Conservation (phyloP, 2,329 filamentous ascomycete species). For the Epichloe sp. region DNA sequence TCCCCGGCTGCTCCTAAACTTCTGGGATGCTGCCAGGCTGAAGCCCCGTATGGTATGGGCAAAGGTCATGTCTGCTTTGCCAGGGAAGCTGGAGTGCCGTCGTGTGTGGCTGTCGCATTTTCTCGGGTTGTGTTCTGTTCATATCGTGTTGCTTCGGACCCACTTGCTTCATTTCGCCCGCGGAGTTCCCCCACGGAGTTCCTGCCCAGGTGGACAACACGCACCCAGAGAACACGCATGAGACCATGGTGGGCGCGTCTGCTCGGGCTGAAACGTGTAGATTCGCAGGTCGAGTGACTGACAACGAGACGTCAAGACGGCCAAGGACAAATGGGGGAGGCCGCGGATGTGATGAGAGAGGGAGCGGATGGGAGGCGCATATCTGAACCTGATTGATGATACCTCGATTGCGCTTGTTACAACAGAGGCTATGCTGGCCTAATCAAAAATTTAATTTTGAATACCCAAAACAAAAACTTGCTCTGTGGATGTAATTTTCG, state of each 20-base stretch:
- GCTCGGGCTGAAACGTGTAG: not conserved
- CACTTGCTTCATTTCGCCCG: not conserved
- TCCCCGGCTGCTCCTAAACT: conserved; percentile 4
- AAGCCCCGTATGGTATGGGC: not conserved
- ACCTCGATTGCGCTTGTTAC: conserved; percentile 14
- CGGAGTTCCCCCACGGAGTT: not conserved
- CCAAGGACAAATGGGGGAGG: not conserved
- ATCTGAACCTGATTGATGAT: conserved; percentile 16
- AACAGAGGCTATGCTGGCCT: conserved; percentile 5
- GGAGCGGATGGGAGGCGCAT: conserved; percentile 9
- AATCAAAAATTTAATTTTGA: conserved; percentile 10
- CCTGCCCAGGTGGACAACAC: not conserved
- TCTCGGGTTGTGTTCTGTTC: not conserved
- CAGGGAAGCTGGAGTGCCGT: not conserved
- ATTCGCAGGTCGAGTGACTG: conserved; percentile 3
- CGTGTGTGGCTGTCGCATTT: not conserved
- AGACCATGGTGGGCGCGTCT: not conserved
- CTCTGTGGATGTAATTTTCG: not conserved
- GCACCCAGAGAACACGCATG: not conserved
- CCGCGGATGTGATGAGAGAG: not conserved
- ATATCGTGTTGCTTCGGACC: not conserved
- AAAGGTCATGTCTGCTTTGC: not conserved
- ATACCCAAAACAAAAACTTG: not conserved
- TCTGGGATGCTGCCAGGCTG: not conserved
- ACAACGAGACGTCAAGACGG: not conserved